Conservation (phyloP, 331 rosid genomes). For the Saraca asoca region DNA sequence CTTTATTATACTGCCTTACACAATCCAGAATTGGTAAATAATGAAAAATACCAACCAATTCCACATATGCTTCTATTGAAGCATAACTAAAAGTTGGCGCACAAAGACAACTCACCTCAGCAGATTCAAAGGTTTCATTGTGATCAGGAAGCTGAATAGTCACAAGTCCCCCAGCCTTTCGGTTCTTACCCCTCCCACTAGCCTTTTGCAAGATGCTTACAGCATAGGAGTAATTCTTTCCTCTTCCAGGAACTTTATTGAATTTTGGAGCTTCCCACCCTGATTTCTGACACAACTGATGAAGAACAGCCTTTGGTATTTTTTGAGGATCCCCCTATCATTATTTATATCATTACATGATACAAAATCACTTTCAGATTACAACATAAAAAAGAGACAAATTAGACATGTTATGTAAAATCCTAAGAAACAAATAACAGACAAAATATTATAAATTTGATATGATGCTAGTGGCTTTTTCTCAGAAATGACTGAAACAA, state of each 20-base stretch:
- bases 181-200: conserved; percentile 93
- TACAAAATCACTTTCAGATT: conserved; percentile 23
- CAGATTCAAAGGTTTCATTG: conserved; percentile 64
- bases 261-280: conserved; percentile 99
- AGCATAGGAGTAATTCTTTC: conserved; percentile 61
- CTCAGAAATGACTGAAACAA: conserved; percentile 3
- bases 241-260: conserved; percentile 66
- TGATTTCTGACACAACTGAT: conserved; percentile 90
- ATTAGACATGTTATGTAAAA: background rate
- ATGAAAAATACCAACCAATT: too few species aligned
- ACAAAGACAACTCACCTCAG: conserved; percentile 60
- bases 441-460: too few species aligned
- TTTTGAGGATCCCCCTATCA: conserved; percentile 82
- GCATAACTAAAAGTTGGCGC: background rate
- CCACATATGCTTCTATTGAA: background rate
- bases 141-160: conserved; percentile 85
- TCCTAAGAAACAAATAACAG: conserved; percentile 24
- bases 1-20: too few species aligned
- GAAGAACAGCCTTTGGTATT: conserved; percentile 94
- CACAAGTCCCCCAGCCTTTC: conserved; percentile 89
- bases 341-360: conserved; percentile 27
- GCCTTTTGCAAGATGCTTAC: conserved; percentile 80
- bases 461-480: background rate
- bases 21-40: too few species aligned
- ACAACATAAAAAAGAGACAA: conserved; percentile 18